phyloP scores from a whole-genome alignment of 768 basidiomycete genomes.

The Lactifluus pinguis region DNA sequence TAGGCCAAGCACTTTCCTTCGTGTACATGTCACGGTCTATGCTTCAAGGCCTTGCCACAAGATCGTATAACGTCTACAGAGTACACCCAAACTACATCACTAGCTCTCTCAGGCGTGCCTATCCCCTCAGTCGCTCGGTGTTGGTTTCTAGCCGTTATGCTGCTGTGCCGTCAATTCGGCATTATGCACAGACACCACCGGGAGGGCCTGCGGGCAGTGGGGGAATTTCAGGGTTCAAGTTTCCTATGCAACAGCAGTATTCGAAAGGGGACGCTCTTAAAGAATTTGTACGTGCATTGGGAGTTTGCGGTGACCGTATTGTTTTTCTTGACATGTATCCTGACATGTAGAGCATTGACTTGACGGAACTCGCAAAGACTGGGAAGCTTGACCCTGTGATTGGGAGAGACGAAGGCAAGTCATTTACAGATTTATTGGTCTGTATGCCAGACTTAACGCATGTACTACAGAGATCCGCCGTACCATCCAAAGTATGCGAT shows the following conservation, averaged over 20 bases:
- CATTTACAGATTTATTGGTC: background rate
- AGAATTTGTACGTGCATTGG: slow-evolving; percentile 48
- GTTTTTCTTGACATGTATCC: background rate
- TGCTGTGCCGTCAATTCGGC: slow-evolving; percentile 19
- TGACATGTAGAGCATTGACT: slow-evolving; percentile 55
- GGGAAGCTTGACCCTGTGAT: slow-evolving; percentile 90
- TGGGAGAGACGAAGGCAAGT: slow-evolving; percentile 72
- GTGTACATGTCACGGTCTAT: slow-evolving; percentile 2
- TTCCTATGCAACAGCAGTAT: slow-evolving; percentile 42
- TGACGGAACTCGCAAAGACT: slow-evolving; percentile 73
- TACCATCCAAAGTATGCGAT: slow-evolving; percentile 74
- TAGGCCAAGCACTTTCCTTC: no score
- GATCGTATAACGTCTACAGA: background rate
- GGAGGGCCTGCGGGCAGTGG: slow-evolving; percentile 33
- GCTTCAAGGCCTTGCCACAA: background rate
- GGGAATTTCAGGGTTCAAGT: slow-evolving; percentile 50
- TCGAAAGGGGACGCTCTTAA: slow-evolving; percentile 82
- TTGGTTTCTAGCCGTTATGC: background rate
- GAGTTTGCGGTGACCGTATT: background rate
- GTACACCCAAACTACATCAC: background rate
- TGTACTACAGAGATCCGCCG: slow-evolving; percentile 61
- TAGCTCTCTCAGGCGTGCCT: background rate
- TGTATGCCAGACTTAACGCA: background rate
- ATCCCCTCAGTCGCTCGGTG: background rate
- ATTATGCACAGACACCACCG: slow-evolving; percentile 43